These are phyloP conservation scores for Misopates orontium DNA, from an alignment of 257 asterid genomes.

Conservation along the genomic window DNA sequence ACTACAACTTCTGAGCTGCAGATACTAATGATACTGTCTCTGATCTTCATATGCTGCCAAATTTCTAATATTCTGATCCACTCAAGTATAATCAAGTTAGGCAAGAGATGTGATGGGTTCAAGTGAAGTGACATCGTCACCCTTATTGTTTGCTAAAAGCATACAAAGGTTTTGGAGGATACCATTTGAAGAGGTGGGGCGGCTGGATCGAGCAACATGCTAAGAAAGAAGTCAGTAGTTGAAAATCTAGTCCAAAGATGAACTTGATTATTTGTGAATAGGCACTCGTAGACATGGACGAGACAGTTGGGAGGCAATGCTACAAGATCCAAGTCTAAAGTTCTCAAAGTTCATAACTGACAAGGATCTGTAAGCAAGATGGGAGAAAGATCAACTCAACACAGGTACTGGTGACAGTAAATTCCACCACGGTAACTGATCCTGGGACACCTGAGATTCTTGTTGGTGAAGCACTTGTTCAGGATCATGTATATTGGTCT, in stretches of 20 bases:
- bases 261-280: conserved; percentile 92
- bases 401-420: too few relatives aligned
- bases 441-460: too few relatives aligned
- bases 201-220: conserved; percentile 46
- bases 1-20: conserved; percentile 48
- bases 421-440: too few relatives aligned
- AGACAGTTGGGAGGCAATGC: conserved; percentile 90
- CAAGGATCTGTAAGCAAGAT: conserved; percentile 67
- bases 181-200: too few relatives aligned
- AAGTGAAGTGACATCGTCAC: conserved; percentile 54
- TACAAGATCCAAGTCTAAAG: conserved; percentile 73
- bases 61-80: conserved; percentile 60
- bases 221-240: conserved; percentile 47
- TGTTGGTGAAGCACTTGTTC: too few relatives aligned
- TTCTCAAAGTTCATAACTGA: conserved; percentile 76
- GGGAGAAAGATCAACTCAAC: conserved; percentile 95
- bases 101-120: conserved; percentile 59
- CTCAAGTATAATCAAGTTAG: too few relatives aligned
- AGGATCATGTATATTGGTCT: too few relatives aligned
- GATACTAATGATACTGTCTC: conserved; percentile 41
- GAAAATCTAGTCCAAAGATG: conserved; percentile 95
- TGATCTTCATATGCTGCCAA: conserved; percentile 61
- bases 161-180: too few relatives aligned
- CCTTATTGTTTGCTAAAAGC: conserved; percentile 76
- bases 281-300: conserved; percentile 93